Evolutionary conservation across 768 basidiomycete genomes (phyloP).

Genomic region (Cyathus striatus): DNA sequence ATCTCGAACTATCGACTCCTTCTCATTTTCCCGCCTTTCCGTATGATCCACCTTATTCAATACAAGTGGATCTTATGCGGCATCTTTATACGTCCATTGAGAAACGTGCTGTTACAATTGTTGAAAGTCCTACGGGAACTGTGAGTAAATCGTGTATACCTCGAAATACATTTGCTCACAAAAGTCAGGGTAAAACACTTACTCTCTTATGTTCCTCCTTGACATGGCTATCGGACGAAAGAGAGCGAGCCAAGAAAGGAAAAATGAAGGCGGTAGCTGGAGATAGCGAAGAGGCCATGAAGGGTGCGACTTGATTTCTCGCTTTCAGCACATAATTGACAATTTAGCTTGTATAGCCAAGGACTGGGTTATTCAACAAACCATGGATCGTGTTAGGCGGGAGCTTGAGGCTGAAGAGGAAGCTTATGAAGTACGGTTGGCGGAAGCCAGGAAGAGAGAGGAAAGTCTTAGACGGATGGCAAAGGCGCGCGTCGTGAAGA

Average conservation of each 20-base stretch:
- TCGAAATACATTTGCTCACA: no score
- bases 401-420: slow-evolving; percentile 65
- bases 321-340: not conserved
- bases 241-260: slow-evolving; percentile 63
- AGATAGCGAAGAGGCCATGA: slow-evolving; percentile 19
- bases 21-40: slow-evolving; percentile 74
- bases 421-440: slow-evolving; percentile 59
- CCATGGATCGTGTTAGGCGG: slow-evolving; percentile 54
- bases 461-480: slow-evolving; percentile 47
- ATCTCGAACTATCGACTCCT: slow-evolving; percentile 57
- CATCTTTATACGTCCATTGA: slow-evolving; percentile 83
- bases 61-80: slow-evolving; percentile 84
- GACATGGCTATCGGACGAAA: slow-evolving; percentile 71
- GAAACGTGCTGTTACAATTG: slow-evolving; percentile 66
- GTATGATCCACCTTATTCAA: slow-evolving; percentile 74
- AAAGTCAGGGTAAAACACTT: slow-evolving; percentile 75
- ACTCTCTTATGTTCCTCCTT: slow-evolving; percentile 73
- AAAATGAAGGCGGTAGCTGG: slow-evolving; percentile 39
- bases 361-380: slow-evolving; percentile 75
- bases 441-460: slow-evolving; percentile 59
- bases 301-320: slow-evolving; percentile 16
- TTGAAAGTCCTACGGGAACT: slow-evolving; percentile 89
- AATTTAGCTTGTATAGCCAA: slow-evolving; percentile 33
- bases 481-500: slow-evolving; percentile 55
- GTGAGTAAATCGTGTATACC: slow-evolving; percentile 36